Base-by-base conservation (phyloP, 768 basidiomycete species). In the Leccinum subgranulosum region DNA sequence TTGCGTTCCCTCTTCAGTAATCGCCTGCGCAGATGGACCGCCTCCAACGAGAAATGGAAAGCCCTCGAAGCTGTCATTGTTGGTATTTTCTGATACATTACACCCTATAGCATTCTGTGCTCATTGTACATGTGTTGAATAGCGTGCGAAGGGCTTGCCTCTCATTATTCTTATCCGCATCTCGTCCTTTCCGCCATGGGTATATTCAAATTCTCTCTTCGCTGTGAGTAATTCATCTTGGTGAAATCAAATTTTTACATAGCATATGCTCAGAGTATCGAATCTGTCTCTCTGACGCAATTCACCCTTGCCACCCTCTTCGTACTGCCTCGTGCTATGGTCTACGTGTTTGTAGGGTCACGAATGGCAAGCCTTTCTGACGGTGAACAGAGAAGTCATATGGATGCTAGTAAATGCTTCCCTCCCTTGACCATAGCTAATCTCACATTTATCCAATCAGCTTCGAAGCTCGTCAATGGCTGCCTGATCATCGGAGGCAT, bases 101-200 rank as follows among this genome's bases (percentile, higher is more conserved):
- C 43, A 51, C 25, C 2, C 36, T 49, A 15, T 49, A 25, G 27
- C 21, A 51, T 34, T 39, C 53, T 15, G 36, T 56, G 53, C 39
- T 55, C 49, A 41, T 50, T 50, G 31, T 33, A 33, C 31, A 33
- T 33, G 31, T 52, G 33, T 41, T 23, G 56, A 59, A 51, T 62
- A 91, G 89, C 77, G 76, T 58, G 82, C 84, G 15, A 90, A 87
- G 69, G 92, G 92, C 17, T 75, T 93, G 17, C 86, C 86, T n/a
- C 75, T 93, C 23, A 89, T 94, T 41, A 81, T 92, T 61, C 79
- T 94, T 49, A 87, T 94, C 59, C 85, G 92, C 14, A 69, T 90
- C 21, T 92, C 89, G 4, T 86, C 92, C 4, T 83, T 94, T 69
- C 91, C 90, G 48, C 90, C 92, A 3, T 93, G 90, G 88, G 87